Evolutionary conservation across 2,329 filamentous ascomycete genomes (phyloP), one percentile per base, ranked within the genome.

Genomic region (Periconia macrospinosa): DNA sequence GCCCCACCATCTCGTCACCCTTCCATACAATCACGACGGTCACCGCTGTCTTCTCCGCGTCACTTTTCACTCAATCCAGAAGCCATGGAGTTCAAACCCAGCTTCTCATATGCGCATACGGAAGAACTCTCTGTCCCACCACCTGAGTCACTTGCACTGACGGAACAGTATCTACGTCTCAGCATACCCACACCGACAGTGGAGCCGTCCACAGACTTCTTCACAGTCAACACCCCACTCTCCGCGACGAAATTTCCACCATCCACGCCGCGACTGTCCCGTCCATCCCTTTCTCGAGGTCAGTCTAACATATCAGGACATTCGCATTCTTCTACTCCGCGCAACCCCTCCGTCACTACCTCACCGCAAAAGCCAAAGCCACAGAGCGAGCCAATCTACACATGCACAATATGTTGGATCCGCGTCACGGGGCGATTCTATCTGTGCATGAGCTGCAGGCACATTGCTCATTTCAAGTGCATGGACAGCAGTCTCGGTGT

Each of bases 401-500:
- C 63, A 45, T 75, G 72, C 57, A 68, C 66, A 37, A 70, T 74
- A 37, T 75, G 72, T 54, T 75, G 71, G 72, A 67, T 75, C 41
- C 65, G 66, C 9, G 66, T 75, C 19, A 61, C 58, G 1, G 71
- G 72, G 1, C 62, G 71, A 17, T 72, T 74, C 50, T 66, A 68
- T 30, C 59, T 72, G 1, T 75, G 72, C 41, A 69, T 69, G 1
- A 58, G 64, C 2, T 75, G 72, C 51, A 68, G 70, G 9, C 70
- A 74, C 41, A 63, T 73, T 11, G 70, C 71, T 9, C 72, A 75
- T 50, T 70, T 70, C 47, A 65, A 65, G n/a, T 74, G 71, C 58
- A 67, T 74, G 58, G 59, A 67, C 72, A 56, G 65, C 23, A 61
- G 63, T 35, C 45, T 65, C 1, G 57, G 59, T 14, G 56, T 59